A percentile compares a stretch with the other conserved stretches of the same genome.
Conservation (phyloP, 768 basidiomycete species). For the Boletales sp. region DNA sequence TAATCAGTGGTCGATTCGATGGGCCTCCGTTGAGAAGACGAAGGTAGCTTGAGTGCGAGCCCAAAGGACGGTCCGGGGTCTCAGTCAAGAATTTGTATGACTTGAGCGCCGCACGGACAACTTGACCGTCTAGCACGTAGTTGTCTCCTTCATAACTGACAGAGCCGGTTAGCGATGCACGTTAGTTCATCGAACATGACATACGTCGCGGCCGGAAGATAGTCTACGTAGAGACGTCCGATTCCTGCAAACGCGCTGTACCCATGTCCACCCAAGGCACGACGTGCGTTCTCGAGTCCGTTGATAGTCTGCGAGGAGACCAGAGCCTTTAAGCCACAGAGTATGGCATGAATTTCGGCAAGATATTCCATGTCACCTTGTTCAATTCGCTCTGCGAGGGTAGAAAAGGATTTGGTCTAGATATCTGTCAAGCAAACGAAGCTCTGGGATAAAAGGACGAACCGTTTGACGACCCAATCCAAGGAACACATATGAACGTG, state of each 20-base stretch:
- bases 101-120: slow-evolving; percentile 68
- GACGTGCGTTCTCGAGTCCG: slow-evolving; percentile 62
- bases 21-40: slow-evolving; percentile 40
- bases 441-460: slow-evolving; percentile 13
- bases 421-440: neutral
- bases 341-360: slow-evolving; percentile 69
- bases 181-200: slow-evolving; percentile 16
- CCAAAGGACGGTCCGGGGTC: slow-evolving; percentile 5
- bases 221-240: slow-evolving; percentile 61
- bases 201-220: slow-evolving; percentile 61
- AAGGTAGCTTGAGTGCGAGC: slow-evolving; percentile 41
- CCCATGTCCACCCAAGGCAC: slow-evolving; percentile 76
- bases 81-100: slow-evolving; percentile 46
- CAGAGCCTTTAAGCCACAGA: slow-evolving; percentile 66
- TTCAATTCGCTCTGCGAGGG: slow-evolving; percentile 46
- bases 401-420: slow-evolving; percentile 49
- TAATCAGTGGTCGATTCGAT: slow-evolving; percentile 16
- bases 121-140: slow-evolving; percentile 71
- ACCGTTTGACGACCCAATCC: slow-evolving; percentile 59
- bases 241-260: slow-evolving; percentile 68
- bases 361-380: slow-evolving; percentile 58
- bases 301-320: slow-evolving; percentile 48
- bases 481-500: slow-evolving; percentile 67
- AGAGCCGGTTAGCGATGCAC: neutral
- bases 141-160: slow-evolving; percentile 75